These are phyloP conservation scores for Herpetomonas tarakana DNA, from an alignment of 208 protist genomes.

Conservation along the genomic window DNA sequence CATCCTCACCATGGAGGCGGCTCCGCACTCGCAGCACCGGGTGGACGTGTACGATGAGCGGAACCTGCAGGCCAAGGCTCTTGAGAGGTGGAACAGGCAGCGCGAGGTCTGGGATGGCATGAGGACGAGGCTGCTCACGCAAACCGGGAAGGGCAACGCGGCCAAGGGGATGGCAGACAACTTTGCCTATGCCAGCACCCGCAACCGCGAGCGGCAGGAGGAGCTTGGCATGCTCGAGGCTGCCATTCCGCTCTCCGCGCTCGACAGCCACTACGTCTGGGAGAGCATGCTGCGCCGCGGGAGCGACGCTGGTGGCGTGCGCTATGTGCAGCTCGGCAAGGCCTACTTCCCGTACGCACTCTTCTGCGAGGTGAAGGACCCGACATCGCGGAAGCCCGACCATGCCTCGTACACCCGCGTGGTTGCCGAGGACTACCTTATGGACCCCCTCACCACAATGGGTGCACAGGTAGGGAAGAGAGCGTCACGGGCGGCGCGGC, in stretches of 20 bases:
- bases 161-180: slow-evolving; percentile 19
- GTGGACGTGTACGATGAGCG: slow-evolving; percentile 38
- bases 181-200: slow-evolving; percentile 32
- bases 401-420: slow-evolving; percentile 52
- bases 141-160: slow-evolving; percentile 2
- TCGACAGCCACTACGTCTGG: slow-evolving; percentile 42
- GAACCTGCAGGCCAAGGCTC: slow-evolving; percentile 62
- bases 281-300: slow-evolving; percentile 50
- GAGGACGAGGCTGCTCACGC: background rate
- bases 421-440: slow-evolving; percentile 19
- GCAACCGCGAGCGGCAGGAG: slow-evolving; percentile 44
- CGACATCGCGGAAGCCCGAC: slow-evolving; percentile 23
- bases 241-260: slow-evolving; percentile 18
- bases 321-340: slow-evolving; percentile 64
- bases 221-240: slow-evolving; percentile 49
- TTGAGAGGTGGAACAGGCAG: slow-evolving; percentile 66
- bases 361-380: slow-evolving; percentile 48
- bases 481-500: background rate
- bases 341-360: slow-evolving; percentile 67
- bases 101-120: slow-evolving; percentile 45
- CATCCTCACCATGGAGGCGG: slow-evolving; percentile 4
- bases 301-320: slow-evolving; percentile 21
- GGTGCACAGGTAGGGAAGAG: background rate
- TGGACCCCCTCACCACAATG: background rate
- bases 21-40: background rate